Base-by-base conservation (phyloP, 371 early-diverging fungal genomes). In the Chytridium lagenaria region DNA sequence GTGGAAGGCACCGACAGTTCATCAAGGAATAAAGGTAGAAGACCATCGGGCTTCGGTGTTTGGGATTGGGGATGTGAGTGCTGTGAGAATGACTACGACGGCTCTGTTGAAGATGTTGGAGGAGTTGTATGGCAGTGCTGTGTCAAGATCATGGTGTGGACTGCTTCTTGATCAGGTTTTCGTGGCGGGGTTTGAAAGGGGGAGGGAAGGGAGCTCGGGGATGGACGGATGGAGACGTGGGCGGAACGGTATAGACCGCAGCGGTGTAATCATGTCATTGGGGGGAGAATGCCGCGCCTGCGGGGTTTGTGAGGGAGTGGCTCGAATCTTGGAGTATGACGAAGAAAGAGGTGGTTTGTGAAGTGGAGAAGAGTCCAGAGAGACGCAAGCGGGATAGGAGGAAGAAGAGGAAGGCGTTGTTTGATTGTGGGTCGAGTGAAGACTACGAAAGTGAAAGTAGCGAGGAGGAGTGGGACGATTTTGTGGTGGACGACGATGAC, bases 361-460 rank as follows among this genome's bases (percentile, higher is more conserved):
- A 30, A 22, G 37, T 19, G 30, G 37, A 10, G 44, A 59, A 59
- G 26, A 33, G 5, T 31, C 26, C 23, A n/a, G 16, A 3, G 67
- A 50, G 40, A 5, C 22, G 33, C 44, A 33, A n/a, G 69, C 37
- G 40, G 19, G 57, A 69, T 31, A 5, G 16, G 55, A 64, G 52
- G 36, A n/a, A 33, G 50, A 70, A 70, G 40, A 70, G 68, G 55
- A 23, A 26, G 23, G 59, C 16, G 15, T 3, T 16, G n/a, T 12
- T 16, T 19, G 59, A 61, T 16, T 57, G 40, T 3, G 61, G 67
- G 23, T 75, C 68, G 49, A 33, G 49, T 44, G 67, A 39, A 19
- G 68, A 52, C 34, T 70, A 59, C 28, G 71, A 7, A 5, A 22
- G n/a, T 26, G 55, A 52, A 52, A 3, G 31, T 7, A 7, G 22